phyloP scores from a whole-genome alignment of 2,329 filamentous ascomycete species.

The Trichoderma oligosporum region DNA sequence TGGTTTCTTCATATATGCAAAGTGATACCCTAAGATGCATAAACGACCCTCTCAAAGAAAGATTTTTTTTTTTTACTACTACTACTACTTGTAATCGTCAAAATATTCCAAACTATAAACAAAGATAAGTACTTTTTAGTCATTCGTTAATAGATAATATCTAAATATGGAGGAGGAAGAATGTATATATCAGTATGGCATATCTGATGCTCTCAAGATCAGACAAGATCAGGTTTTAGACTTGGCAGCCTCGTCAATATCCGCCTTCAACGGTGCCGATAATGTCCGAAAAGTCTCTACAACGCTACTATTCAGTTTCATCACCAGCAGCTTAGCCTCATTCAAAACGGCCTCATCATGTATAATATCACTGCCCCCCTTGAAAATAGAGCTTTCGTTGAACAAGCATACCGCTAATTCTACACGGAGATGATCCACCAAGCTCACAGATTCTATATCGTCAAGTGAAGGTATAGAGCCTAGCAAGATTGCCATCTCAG shows the following conservation, averaged over 20 bases:
- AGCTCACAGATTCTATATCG: neutral
- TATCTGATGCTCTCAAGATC: neutral
- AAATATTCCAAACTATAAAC: too few species aligned
- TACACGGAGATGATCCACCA: slow-evolving; percentile 24
- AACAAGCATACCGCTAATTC: slow-evolving; percentile 22
- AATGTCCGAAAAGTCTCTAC: slow-evolving; percentile 1
- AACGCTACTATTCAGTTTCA: slow-evolving; percentile 18
- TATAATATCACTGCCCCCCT: neutral
- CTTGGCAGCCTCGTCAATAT: neutral
- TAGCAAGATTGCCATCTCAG: neutral
- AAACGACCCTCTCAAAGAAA: too few species aligned
- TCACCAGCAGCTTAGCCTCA: slow-evolving; percentile 16
- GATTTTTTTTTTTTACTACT: too few species aligned
- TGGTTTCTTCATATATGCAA: too few species aligned
- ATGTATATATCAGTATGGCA: neutral
- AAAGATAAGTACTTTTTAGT: too few species aligned
- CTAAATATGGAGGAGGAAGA: neutral
- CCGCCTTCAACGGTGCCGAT: neutral
- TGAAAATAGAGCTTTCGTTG: neutral
- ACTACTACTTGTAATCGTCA: too few species aligned
- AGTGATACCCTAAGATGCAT: too few species aligned
- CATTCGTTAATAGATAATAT: too few species aligned
- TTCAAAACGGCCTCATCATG: neutral
- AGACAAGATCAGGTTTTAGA: too few species aligned
- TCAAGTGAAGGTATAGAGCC: neutral